Conservation (phyloP, 495 filamentous ascomycete genomes). For the Penicillium silybi region DNA sequence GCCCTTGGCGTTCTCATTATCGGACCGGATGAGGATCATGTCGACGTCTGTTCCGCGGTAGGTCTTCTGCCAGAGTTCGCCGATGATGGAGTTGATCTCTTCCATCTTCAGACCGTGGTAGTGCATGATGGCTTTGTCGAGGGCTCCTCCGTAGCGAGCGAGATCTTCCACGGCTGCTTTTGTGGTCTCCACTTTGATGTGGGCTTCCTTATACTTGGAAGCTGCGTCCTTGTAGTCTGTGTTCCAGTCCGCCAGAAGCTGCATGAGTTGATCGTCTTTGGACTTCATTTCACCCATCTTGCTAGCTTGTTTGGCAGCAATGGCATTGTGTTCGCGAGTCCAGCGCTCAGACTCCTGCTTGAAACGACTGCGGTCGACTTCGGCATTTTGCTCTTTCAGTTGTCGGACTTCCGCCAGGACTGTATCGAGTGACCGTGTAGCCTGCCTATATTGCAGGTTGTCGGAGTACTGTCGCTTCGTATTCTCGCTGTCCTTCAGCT, state of each 20-base stretch:
- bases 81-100: constrained; percentile 92
- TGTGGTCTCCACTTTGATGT: constrained; percentile 89
- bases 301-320: constrained; percentile 57
- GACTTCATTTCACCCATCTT: constrained; percentile 70
- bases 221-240: constrained; percentile 82
- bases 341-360: constrained; percentile 61
- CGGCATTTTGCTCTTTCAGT: constrained; percentile 75
- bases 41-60: constrained; percentile 98
- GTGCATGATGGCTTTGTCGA: constrained; percentile 95
- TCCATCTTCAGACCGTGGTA: constrained; percentile 97
- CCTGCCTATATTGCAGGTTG: constrained; percentile 79
- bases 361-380: constrained; percentile 73
- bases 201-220: constrained; percentile 76
- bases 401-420: constrained; percentile 68
- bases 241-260: constrained; percentile 71
- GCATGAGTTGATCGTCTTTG: constrained; percentile 73
- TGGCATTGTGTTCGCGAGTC: constrained; percentile 56
- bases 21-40: constrained; percentile 89
- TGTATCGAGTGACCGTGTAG: constrained; percentile 59
- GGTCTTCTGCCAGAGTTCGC: constrained; percentile 92
- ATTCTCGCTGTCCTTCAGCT: constrained; percentile 70
- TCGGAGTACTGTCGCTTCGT: constrained; percentile 80
- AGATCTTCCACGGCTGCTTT: constrained; percentile 91
- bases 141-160: constrained; percentile 68
- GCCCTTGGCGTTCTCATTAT: constrained; percentile 68